Conservation (phyloP, 352 stramenopile species). For the Detonula confervacea region DNA sequence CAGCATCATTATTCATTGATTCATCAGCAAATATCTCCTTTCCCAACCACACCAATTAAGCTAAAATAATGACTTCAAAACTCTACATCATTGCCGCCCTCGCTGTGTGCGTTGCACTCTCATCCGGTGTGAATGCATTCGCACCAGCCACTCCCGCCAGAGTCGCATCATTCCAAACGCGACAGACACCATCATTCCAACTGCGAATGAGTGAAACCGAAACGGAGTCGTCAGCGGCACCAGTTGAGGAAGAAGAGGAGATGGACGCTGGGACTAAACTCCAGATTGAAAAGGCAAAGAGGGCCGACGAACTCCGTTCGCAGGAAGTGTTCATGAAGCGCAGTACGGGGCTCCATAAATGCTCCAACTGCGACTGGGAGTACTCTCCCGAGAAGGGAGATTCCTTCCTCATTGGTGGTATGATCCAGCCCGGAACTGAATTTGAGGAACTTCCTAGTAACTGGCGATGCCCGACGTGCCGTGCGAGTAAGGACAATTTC, state of each 20-base stretch:
- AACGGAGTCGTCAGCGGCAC: constrained; percentile 18
- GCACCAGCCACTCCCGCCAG: constrained; percentile 8
- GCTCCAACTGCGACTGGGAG: constrained; percentile 83
- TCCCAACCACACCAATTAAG: too few relatives aligned
- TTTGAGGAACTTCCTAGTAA: constrained; percentile 79
- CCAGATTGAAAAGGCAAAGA: constrained; percentile 54
- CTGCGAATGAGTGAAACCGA: constrained; percentile 48
- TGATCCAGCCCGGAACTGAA: constrained; percentile 76
- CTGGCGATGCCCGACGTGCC: constrained; percentile 84
- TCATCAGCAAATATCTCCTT: too few relatives aligned
- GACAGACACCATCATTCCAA: background rate
- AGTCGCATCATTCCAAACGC: constrained; percentile 10
- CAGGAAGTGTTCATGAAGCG: constrained; percentile 87
- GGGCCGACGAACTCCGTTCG: constrained; percentile 72
- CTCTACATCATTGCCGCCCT: constrained; percentile 21
- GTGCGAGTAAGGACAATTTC: constrained; percentile 81
- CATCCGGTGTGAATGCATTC: constrained; percentile 22
- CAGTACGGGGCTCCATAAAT: constrained; percentile 77
- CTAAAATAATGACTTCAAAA: constrained; percentile 25
- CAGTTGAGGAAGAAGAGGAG: constrained; percentile 7
- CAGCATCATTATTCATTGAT: too few relatives aligned
- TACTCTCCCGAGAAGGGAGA: constrained; percentile 81
- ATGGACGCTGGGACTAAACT: constrained; percentile 45
- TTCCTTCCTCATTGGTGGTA: constrained; percentile 81
- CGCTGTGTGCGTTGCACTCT: constrained; percentile 9